Evolutionary conservation across 495 filamentous ascomycete genomes (phyloP), one percentile per base, ranked within the genome.

Genomic region (Aspergillus haitiensis): DNA sequence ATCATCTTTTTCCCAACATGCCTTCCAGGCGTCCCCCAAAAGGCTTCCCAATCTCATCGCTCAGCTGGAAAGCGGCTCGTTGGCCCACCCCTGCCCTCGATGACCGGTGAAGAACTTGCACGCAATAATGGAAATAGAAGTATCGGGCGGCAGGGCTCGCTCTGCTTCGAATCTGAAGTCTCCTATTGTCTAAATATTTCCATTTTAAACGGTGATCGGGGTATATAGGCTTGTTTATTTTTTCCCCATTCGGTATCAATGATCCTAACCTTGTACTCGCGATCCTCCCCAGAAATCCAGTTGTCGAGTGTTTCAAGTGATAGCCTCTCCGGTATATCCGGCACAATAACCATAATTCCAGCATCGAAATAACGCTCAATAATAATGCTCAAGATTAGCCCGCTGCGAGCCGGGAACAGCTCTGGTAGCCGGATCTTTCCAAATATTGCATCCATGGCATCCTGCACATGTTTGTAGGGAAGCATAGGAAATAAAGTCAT

Each of bases 61-160:
- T 13, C 12, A 65, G 63, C n/a, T 47, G 12, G 8, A 53, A 21
- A 6, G 53, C 48, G 1, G 66, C 52, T 46, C 65, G 48, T 31
- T 64, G 56, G 9, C 56, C 56, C 6, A 56, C 48, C 12, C 56
- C 61, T n/a, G 48, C 46, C 46, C 50, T 56, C 67, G 56, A 67
- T 7, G 53, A 16, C 15, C 51, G 33, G 35, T 62, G 53, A 12
- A 67, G 42, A 6, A 65, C 45, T 18, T 62, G 55, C 8, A 63
- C 32, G 49, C 65, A 67, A 46, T 64, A 70, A 36, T 70, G 67
- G 42, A 62, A 70, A 40, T 67, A 70, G 2, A 70, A 13, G 47
- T 64, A 67, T 12, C 67, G 55, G n/a, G 67, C 67, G 35, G 62
- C 55, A 9, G 65, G 65, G 12, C 65, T 51, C 27, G 47, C 46